A percentile compares a stretch with the other conserved stretches of the same genome.
These are phyloP conservation scores for Pythium plurisporium DNA, from an alignment of 352 stramenopile species.

Conservation along the genomic window DNA sequence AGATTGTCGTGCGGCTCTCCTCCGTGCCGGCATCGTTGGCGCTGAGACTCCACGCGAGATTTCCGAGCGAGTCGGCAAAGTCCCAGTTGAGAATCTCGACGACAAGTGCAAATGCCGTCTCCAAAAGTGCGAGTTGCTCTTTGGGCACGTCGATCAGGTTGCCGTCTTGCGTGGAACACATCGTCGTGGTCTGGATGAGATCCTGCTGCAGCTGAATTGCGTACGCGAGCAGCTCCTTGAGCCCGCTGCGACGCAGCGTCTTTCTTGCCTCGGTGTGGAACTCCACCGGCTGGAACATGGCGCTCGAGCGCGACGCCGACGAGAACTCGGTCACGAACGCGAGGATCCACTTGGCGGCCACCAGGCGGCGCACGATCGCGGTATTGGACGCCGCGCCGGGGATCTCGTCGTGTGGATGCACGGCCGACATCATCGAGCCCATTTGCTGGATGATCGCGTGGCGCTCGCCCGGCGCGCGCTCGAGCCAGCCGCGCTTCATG, in stretches of 20 bases:
- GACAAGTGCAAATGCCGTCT: constrained; percentile 70
- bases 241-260: constrained; percentile 47
- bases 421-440: constrained; percentile 46
- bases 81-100: constrained; percentile 83
- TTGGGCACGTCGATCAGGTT: constrained; percentile 34
- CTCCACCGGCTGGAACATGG: constrained; percentile 78
- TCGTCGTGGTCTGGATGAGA: constrained; percentile 61
- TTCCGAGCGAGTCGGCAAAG: constrained; percentile 53
- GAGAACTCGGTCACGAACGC: constrained; percentile 85
- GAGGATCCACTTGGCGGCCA: constrained; percentile 78
- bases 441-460: constrained; percentile 67
- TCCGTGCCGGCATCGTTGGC: constrained; percentile 28
- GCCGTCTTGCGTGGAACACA: constrained; percentile 32
- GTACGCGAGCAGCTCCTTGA: constrained; percentile 59
- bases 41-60: constrained; percentile 65
- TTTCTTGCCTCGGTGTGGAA: constrained; percentile 77
- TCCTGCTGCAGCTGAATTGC: constrained; percentile 66
- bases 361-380: constrained; percentile 33
- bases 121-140: constrained; percentile 69
- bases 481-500: constrained; percentile 81
- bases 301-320: constrained; percentile 66
- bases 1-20: constrained; percentile 39
- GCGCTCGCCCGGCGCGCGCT: constrained; percentile 48
- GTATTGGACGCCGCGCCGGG: not conserved
- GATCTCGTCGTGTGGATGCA: constrained; percentile 1